Base-by-base conservation (phyloP, 345 rosid species). In the Brassica napus region DNA sequence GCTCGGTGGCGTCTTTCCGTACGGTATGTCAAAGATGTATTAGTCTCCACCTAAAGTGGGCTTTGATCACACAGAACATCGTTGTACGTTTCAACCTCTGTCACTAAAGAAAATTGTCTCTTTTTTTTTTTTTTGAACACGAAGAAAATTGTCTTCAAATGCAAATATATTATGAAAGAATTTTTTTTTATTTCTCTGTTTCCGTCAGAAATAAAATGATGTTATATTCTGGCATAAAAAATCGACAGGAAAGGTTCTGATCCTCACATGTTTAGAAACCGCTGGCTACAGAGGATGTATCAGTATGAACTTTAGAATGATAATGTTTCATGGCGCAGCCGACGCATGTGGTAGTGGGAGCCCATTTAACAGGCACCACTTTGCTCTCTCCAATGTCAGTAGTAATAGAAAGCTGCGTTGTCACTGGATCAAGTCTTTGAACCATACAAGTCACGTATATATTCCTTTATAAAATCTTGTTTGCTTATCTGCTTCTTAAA, bases 1-100 rank as follows among this genome's bases (percentile, higher is more conserved):
- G 97, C 0, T 86, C 91, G 1, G 89, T 85, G 14, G 88, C 79
- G 6, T 88, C 94, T 47, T 90, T 28, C 31, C 31, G 31, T 28
- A 28, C 31, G 31, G 31, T 28, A 28, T 28, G 31, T 28, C 31
- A 28, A 28, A 28, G 31, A 28, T 28, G 31, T 28, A 28, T 28
- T 28, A 28, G 31, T 28, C 31, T 28, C 31, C 31, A 28, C 31
- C 31, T 28, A 0, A 28, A 28, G 31, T 28, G 31, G 55, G 18
- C 7, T 49, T n/a, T 49, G 55, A 47, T 49, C 18, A 14, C 18
- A 49, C 55, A 49, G 55, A 49, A n/a, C 55, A 47, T 47, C 55
- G n/a, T 5, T 42, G 49, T 42, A 42, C 10, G 49, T 42, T 42
- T 42, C 49, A 42, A 10, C 49, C n/a, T 42, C 49, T 42, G 4